Evolutionary conservation across 345 rosid species (phyloP), one percentile per base, ranked within the genome.

Genomic region (Raphanus sativus): DNA sequence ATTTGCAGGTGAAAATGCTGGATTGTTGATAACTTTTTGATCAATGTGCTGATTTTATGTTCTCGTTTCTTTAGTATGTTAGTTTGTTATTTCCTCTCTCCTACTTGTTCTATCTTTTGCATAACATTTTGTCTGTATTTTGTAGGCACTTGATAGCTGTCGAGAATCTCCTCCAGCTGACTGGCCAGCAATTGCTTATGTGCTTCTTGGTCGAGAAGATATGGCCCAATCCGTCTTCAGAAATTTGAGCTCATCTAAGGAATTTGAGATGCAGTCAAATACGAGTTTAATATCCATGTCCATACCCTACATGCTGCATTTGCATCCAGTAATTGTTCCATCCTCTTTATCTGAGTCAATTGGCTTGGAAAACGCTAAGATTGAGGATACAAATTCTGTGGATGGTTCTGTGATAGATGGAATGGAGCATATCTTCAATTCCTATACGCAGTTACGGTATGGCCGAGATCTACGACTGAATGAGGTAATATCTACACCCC

Each of bases 121-220:
- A 33, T 70, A 48, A 73, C 17, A 34, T 73, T 77, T 72, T 65
- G 55, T 32, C 70, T 81, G 42, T 82, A 25, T 77, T 82, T 74
- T 71, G 45, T 75, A 92, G 98, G 98, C 97, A 69, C 78, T 92
- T 81, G 95, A 90, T 79, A 88, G 86, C 81, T 92, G 98, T 72
- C 87, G 98, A 61, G 98, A 92, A 83, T 90, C 90, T 75, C 98
- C 98, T 72, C 98, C 98, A 10, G 82, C 86, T 56, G 92, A 90
- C 78, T 94, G 98, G 98, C 93, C 98, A 78, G 94, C 92, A 5
- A 85, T 91, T 78, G 98, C 97, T 59, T 94, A 90, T 83, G 84
- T 90, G 78, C 94, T 94, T 79, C 91, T 94, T 84, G 93, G 98
- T 72, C 92, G 98, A 75, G 93, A 92, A 82, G 98, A 94, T 82